Evolutionary conservation across 805 yeast genomes (phyloP), one percentile per base, ranked within the genome.

Genomic region (Starmera amethionina): DNA sequence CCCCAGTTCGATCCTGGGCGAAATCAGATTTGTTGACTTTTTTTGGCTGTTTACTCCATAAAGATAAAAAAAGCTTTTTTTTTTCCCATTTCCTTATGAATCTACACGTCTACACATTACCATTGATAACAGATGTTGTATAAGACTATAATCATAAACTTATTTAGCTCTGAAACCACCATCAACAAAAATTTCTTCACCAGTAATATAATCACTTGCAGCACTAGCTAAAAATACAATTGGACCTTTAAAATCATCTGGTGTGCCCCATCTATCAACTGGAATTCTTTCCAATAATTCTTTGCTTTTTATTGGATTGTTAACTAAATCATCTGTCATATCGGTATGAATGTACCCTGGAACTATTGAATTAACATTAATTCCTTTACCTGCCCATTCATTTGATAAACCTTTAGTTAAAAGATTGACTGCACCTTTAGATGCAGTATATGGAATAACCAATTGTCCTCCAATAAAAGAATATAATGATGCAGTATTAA

Each of bases 1-100:
- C 97, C 96, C 97, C 96, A 88, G 97, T 90, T 90, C 97, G 96
- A 90, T 87, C 97, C 97, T 89, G 97, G 97, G 97, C 88, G 83
- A 80, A 86, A 82, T 87, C 96, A 88, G 52, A 59, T 60, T 59
- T 69, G 25, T 4, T 22, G 4, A 22, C 7, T 22, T 22, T 22
- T 22, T 22, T 22, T 7, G 7, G 25, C 7, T 4, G 25, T 22
- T 22, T 22, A 22, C 7, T 22, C n/a, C n/a, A n/a, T n/a, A 22
- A 22, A 22, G 7, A 4, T 7, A 4, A 4, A 22, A 22, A 22
- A 22, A 22, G 7, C 25, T 7, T 7, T 22, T 22, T 22, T 22
- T 22, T 22, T 22, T 22, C 7, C 7, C 25, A 22, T 22, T 5
- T 22, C 25, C 25, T 22, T n/a, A n/a, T n/a, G n/a, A 7, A 4